phyloP scores from a whole-genome alignment of 1,139 yeast genomes.

The Blastobotrys apis region DNA sequence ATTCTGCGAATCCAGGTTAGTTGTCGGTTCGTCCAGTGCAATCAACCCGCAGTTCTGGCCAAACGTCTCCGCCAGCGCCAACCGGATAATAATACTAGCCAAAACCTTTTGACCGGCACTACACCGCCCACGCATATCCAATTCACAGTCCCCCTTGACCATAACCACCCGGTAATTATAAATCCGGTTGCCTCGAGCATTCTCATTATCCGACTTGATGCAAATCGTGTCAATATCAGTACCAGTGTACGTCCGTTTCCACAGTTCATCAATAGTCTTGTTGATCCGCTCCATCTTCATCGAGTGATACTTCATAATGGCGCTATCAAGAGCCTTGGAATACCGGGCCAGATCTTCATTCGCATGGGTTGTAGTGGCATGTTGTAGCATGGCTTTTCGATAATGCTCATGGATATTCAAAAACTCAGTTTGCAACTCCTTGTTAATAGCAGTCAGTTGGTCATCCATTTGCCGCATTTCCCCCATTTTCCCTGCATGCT shows the following conservation, averaged over 20 bases:
- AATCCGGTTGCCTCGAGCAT: conserved; percentile 54
- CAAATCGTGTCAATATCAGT: conserved; percentile 91
- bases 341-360: conserved; percentile 81
- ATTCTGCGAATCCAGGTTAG: conserved; percentile 87
- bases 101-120: conserved; percentile 97
- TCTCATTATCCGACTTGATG: conserved; percentile 75
- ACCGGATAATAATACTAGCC: conserved; percentile 84
- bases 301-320: conserved; percentile 90
- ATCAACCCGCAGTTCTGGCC: conserved; percentile 94
- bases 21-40: conserved; percentile 96
- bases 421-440: conserved; percentile 57
- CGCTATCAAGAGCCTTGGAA: conserved; percentile 81
- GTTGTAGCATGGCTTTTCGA: conserved; percentile 66
- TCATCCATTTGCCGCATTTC: conserved; percentile 80
- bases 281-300: conserved; percentile 92
- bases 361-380: conserved; percentile 74
- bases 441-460: conserved; percentile 53
- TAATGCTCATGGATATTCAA: conserved; percentile 59
- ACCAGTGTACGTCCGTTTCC: conserved; percentile 94
- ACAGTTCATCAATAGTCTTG: conserved; percentile 76
- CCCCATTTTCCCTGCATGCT: conserved; percentile 75
- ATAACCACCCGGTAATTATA: conserved; percentile 93
- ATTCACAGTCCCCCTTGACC: conserved; percentile 85
- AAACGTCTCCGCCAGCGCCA: conserved; percentile 93
- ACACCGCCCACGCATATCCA: conserved; percentile 97